Percentiles rank a stretch among this genome's conserved stretches.
Conservation (phyloP, 371 early-diverging fungal species). For the Mortierella sp. region DNA sequence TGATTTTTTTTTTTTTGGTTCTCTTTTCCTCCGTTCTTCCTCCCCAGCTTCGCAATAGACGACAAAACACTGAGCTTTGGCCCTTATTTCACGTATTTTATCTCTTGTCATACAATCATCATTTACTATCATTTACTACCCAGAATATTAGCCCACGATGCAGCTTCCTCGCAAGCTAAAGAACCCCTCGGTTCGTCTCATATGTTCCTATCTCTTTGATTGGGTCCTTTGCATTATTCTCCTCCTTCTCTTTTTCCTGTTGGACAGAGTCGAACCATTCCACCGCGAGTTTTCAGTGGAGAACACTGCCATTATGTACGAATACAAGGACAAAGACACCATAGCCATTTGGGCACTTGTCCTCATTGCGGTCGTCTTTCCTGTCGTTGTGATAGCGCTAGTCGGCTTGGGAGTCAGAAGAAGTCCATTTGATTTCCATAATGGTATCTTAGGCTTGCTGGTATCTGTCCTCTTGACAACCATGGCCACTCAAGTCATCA, state of each 20-base stretch:
- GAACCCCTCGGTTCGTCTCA: conserved; percentile 52
- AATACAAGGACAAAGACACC: conserved; percentile 63
- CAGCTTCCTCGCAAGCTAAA: neutral
- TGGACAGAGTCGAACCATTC: conserved; percentile 72
- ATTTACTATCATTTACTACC: neutral
- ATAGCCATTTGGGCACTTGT: conserved; percentile 69
- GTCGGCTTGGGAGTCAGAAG: conserved; percentile 57
- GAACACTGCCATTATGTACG: conserved; percentile 72
- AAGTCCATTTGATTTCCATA: conserved; percentile 73
- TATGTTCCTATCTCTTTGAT: conserved; percentile 71
- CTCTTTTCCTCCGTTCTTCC: too few species aligned
- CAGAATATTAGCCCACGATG: neutral
- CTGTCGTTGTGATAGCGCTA: conserved; percentile 63
- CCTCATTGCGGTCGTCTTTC: conserved; percentile 62
- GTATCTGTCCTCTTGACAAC: conserved; percentile 71
- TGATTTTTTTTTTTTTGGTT: too few species aligned
- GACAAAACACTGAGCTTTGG: too few species aligned
- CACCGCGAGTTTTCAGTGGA: conserved; percentile 74
- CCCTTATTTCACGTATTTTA: too few species aligned
- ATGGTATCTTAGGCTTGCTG: conserved; percentile 69
- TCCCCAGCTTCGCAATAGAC: neutral
- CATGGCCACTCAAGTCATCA: conserved; percentile 76
- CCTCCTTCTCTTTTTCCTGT: conserved; percentile 65
- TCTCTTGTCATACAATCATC: too few species aligned
- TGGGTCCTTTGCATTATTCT: conserved; percentile 72